phyloP scores from a whole-genome alignment of 129 eudicot genomes.

The Centella asiatica region DNA sequence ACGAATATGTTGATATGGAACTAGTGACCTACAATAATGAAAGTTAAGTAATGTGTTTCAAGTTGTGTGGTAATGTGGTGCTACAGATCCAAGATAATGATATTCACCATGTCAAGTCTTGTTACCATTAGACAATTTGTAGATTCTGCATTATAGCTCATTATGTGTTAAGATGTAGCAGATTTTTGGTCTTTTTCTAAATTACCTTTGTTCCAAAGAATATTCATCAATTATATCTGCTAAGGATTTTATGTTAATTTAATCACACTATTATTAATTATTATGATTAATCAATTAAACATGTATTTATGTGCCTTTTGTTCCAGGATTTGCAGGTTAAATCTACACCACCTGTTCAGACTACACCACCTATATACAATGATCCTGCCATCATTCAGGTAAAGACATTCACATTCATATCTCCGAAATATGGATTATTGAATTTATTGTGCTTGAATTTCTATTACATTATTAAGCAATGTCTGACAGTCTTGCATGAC shows the following conservation, averaged over 20 bases:
- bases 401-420: conserved; percentile 1
- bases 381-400: conserved; percentile 73
- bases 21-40: too few relatives aligned
- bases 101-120: too few relatives aligned
- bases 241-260: background rate
- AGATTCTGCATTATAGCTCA: background rate
- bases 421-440: background rate
- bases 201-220: too few relatives aligned
- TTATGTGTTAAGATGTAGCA: too few relatives aligned
- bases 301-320: background rate
- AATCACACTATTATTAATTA: too few relatives aligned
- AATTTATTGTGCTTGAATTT: background rate
- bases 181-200: background rate
- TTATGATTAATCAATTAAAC: background rate
- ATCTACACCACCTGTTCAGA: conserved; percentile 48
- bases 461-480: background rate
- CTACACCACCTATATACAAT: conserved; percentile 35
- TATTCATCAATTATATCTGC: background rate
- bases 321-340: conserved; percentile 64
- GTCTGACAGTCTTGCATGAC: background rate
- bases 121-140: background rate
- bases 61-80: too few relatives aligned
- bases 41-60: too few relatives aligned
- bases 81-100: background rate
- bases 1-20: too few relatives aligned